Percentiles rank a stretch among this genome's conserved stretches.
phyloP scores from a whole-genome alignment of 2,329 filamentous ascomycete species.

The Aspergillus ibericus region DNA sequence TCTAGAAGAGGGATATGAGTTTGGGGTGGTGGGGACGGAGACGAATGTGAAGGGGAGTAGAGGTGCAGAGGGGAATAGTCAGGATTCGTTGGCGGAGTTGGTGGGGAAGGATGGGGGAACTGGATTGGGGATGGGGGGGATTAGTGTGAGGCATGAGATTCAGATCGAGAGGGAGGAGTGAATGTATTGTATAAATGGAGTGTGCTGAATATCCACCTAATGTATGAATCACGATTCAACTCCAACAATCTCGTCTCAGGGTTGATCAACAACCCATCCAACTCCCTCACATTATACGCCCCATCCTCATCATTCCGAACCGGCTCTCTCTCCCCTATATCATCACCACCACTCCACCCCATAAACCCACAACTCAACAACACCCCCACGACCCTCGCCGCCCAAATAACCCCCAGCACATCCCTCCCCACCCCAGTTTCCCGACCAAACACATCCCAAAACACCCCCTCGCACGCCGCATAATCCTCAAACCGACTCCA shows the following conservation, averaged over 20 bases:
- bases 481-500: conserved; percentile 39
- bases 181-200: too few species aligned
- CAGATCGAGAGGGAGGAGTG: too few species aligned
- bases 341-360: conserved; percentile 40
- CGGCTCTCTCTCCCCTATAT: conserved; percentile 35
- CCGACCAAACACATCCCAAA: conserved; percentile 35
- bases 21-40: too few species aligned
- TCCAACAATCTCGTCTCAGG: conserved; percentile 8
- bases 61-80: too few species aligned
- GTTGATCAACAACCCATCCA: conserved; percentile 34
- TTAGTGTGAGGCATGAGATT: too few species aligned
- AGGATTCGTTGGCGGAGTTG: too few species aligned
- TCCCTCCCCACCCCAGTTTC: conserved; percentile 31
- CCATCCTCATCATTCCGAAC: conserved; percentile 41
- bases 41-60: too few species aligned
- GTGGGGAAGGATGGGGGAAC: too few species aligned
- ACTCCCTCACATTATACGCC: conserved; percentile 39
- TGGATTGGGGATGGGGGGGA: too few species aligned
- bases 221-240: too few species aligned
- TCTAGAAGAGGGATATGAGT: too few species aligned
- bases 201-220: too few species aligned
- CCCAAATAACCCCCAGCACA: conserved; percentile 27
- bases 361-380: conserved; percentile 42
- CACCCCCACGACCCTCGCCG: conserved; percentile 36
- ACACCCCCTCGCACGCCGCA: conserved; percentile 25